phyloP scores from a whole-genome alignment of 2,329 filamentous ascomycete genomes.

The Paraphaeosphaeria minitans region DNA sequence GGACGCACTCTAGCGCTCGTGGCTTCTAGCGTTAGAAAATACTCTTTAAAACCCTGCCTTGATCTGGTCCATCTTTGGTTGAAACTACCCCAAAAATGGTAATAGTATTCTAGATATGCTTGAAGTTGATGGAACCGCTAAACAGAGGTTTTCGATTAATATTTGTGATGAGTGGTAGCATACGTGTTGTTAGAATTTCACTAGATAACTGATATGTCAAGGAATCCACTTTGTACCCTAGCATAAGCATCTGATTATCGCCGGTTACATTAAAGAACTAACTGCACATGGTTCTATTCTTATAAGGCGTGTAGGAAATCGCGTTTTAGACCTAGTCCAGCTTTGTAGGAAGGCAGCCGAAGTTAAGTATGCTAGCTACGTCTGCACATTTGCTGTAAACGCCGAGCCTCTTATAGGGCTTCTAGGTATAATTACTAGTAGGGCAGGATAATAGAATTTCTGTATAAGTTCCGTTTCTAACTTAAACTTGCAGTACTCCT shows the following conservation, averaged over 20 bases:
- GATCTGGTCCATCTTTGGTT: conserved; percentile 9
- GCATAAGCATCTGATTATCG: conserved; percentile 15
- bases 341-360: conserved; percentile 10
- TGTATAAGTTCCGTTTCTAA: conserved; percentile 17
- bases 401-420: conserved; percentile 16
- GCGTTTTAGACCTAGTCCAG: conserved; percentile 15
- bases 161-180: conserved; percentile 13
- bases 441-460: conserved; percentile 20
- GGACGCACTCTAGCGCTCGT: conserved; percentile 16
- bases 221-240: conserved; percentile 14
- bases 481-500: background rate
- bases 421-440: conserved; percentile 21
- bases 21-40: conserved; percentile 14
- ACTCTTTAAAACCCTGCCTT: conserved; percentile 12
- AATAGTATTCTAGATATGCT: conserved; percentile 14
- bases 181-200: conserved; percentile 14
- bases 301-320: background rate
- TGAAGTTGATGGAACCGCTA: conserved; percentile 18
- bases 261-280: conserved; percentile 18
- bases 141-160: conserved; percentile 3
- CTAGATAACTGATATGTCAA: conserved; percentile 5
- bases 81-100: conserved; percentile 12
- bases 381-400: conserved; percentile 14
- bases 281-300: conserved; percentile 18
- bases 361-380: conserved; percentile 12